A percentile compares a stretch with the other conserved stretches of the same genome.
These are phyloP conservation scores for Podospora pseudopauciseta DNA, from an alignment of 495 filamentous ascomycete species.

Conservation along the genomic window DNA sequence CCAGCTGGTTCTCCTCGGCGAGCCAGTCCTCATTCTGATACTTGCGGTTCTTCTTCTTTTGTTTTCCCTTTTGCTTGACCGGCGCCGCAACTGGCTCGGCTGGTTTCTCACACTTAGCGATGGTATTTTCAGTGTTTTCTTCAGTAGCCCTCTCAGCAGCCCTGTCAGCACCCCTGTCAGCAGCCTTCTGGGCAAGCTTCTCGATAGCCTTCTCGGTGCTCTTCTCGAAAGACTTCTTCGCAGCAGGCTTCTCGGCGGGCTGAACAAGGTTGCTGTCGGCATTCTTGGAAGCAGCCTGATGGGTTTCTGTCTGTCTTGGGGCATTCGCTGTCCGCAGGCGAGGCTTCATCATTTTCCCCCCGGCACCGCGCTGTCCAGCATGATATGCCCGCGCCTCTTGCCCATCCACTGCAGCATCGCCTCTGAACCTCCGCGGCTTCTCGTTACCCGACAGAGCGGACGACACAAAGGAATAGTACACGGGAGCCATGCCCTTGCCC, in stretches of 20 bases:
- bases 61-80: neutral
- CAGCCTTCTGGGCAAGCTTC: neutral
- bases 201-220: neutral
- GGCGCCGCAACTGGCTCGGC: slow-evolving; percentile 9
- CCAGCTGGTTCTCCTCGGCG: neutral
- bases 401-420: too few relatives aligned
- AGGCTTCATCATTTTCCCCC: neutral
- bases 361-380: neutral
- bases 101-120: neutral
- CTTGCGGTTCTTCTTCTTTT: neutral
- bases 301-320: too few relatives aligned
- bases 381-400: neutral
- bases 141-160: neutral
- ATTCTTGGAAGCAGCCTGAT: too few relatives aligned
- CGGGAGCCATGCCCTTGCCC: neutral
- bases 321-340: too few relatives aligned
- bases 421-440: neutral
- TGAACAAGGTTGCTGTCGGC: too few relatives aligned
- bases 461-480: neutral
- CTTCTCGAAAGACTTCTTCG: too few relatives aligned
- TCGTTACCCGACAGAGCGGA: neutral
- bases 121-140: neutral
- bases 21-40: neutral
- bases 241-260: too few relatives aligned
- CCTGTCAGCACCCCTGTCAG: neutral